Evolutionary conservation across 2,329 filamentous ascomycete species (phyloP).

Genomic region (Fusarium ambrosium): DNA sequence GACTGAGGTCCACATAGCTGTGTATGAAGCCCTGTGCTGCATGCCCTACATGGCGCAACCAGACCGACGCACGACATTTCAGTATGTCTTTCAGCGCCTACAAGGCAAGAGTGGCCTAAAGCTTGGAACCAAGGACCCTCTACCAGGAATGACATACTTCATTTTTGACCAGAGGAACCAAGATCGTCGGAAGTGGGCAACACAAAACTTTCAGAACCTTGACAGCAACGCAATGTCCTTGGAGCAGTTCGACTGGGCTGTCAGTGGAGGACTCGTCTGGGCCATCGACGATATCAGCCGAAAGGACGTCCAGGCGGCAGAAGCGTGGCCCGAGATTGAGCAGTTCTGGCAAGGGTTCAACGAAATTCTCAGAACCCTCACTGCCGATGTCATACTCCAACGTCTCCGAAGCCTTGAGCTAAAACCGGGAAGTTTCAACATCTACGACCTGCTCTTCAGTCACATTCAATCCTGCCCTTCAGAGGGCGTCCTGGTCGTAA

Average conservation of each 20-base stretch:
- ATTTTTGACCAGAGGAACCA: slow-evolving; percentile 75
- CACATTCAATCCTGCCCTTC: slow-evolving; percentile 66
- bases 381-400: slow-evolving; percentile 80
- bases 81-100: slow-evolving; percentile 84
- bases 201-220: slow-evolving; percentile 61
- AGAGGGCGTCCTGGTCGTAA: slow-evolving; percentile 72
- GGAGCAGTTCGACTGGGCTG: slow-evolving; percentile 88
- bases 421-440: slow-evolving; percentile 70
- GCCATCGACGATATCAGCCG: slow-evolving; percentile 73
- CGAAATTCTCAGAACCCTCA: slow-evolving; percentile 79
- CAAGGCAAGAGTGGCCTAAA: slow-evolving; percentile 80
- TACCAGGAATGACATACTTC: slow-evolving; percentile 88
- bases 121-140: slow-evolving; percentile 76
- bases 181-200: slow-evolving; percentile 62
- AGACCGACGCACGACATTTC: slow-evolving; percentile 72
- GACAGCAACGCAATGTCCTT: slow-evolving; percentile 72
- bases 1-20: slow-evolving; percentile 77
- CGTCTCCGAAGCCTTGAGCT: slow-evolving; percentile 84
- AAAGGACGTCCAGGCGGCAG: slow-evolving; percentile 58
- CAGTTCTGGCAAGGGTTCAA: slow-evolving; percentile 85
- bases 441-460: slow-evolving; percentile 72
- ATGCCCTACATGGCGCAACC: slow-evolving; percentile 77
- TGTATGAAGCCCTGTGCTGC: slow-evolving; percentile 92
- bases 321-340: slow-evolving; percentile 65
- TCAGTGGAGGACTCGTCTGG: slow-evolving; percentile 78